Evolutionary conservation across 2,329 filamentous ascomycete species (phyloP).

Genomic region (Apiospora hydei): DNA sequence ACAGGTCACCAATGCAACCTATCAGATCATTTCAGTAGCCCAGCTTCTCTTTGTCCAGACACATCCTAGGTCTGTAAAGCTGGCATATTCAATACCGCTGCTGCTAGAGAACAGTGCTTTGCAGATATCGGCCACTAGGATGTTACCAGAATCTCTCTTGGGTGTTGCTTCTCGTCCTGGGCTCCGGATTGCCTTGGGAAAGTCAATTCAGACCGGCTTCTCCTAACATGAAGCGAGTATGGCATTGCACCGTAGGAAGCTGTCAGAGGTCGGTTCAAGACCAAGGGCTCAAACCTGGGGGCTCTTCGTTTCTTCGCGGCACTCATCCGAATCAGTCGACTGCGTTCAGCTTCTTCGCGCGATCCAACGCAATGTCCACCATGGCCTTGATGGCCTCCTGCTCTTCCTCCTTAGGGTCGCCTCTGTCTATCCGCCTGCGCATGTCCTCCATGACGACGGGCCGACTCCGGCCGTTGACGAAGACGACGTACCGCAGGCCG

Average conservation of each 20-base stretch:
- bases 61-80: no score
- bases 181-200: background rate
- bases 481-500: slow-evolving; percentile 87
- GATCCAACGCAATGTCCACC: slow-evolving; percentile 87
- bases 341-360: slow-evolving; percentile 68
- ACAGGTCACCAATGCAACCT: background rate
- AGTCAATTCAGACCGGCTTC: background rate
- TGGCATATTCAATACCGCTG: background rate
- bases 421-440: slow-evolving; percentile 73
- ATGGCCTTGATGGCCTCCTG: slow-evolving; percentile 83
- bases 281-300: background rate
- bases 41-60: background rate
- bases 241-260: background rate
- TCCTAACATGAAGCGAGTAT: background rate
- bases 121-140: background rate
- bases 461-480: slow-evolving; percentile 83
- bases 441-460: slow-evolving; percentile 84
- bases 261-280: background rate
- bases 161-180: background rate
- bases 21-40: background rate
- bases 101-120: background rate
- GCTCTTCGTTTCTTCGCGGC: background rate
- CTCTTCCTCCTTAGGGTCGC: slow-evolving; percentile 72
- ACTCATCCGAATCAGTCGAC: background rate
- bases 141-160: background rate